phyloP scores from a whole-genome alignment of 2,329 filamentous ascomycete genomes.

The Zymoseptoria passerinii region DNA sequence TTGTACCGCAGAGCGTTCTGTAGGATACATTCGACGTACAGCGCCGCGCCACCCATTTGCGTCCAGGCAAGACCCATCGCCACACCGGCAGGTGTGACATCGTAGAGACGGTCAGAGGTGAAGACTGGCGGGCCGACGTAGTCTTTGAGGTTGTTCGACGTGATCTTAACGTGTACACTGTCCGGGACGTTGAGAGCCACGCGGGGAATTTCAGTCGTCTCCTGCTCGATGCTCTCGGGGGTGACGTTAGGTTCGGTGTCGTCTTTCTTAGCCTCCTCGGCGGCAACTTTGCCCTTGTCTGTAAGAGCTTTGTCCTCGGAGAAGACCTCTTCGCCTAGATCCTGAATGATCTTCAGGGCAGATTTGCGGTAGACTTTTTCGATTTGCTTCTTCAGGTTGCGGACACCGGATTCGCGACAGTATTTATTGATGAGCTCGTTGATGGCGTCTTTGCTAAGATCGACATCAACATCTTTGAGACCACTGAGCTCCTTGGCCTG shows the following conservation, averaged over 20 bases:
- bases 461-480: slow-evolving; percentile 82
- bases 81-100: slow-evolving; percentile 84
- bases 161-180: slow-evolving; percentile 74
- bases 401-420: slow-evolving; percentile 91
- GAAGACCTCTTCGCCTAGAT: slow-evolving; percentile 76
- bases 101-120: slow-evolving; percentile 91
- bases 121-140: slow-evolving; percentile 95
- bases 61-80: slow-evolving; percentile 99
- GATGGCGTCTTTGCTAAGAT: slow-evolving; percentile 76
- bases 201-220: slow-evolving; percentile 59
- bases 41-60: slow-evolving; percentile 86
- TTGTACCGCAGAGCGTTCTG: slow-evolving; percentile 68
- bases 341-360: slow-evolving; percentile 91
- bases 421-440: slow-evolving; percentile 98
- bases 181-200: slow-evolving; percentile 77
- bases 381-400: slow-evolving; percentile 98
- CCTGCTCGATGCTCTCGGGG: slow-evolving; percentile 46
- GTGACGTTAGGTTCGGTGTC: slow-evolving; percentile 55
- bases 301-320: slow-evolving; percentile 76
- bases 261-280: slow-evolving; percentile 63
- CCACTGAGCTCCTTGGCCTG: slow-evolving; percentile 92
- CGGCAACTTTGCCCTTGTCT: slow-evolving; percentile 71
- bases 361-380: slow-evolving; percentile 98
- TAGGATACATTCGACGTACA: slow-evolving; percentile 95
- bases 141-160: slow-evolving; percentile 85